Percentiles rank a stretch among this genome's conserved stretches.
These are phyloP conservation scores for Candida quercuum DNA, from an alignment of 805 yeast genomes.

Conservation along the genomic window DNA sequence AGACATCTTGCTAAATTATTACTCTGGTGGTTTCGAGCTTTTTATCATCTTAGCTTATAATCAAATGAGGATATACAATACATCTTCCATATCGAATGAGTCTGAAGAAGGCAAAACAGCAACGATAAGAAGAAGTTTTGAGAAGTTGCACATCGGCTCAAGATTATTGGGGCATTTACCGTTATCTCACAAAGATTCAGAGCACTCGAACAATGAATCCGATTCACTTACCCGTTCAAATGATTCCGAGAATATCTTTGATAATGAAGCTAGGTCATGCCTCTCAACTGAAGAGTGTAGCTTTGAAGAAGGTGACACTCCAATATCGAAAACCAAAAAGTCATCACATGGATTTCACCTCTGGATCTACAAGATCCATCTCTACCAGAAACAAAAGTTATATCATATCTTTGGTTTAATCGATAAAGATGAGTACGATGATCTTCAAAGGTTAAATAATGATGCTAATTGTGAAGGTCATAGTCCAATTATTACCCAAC, in stretches of 20 bases:
- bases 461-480: too few relatives aligned
- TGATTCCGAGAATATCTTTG: background rate
- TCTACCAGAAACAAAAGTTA: conserved; percentile 2
- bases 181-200: background rate
- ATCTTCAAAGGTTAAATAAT: background rate
- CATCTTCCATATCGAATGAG: background rate
- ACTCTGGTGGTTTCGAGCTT: too few relatives aligned
- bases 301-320: conserved; percentile 7
- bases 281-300: conserved; percentile 3
- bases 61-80: too few relatives aligned
- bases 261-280: background rate
- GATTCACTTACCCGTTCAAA: background rate
- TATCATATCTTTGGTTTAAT: background rate
- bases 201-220: background rate
- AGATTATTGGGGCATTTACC: background rate
- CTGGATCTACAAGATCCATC: conserved; percentile 6
- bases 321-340: conserved; percentile 7
- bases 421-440: background rate
- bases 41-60: too few relatives aligned
- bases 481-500: too few relatives aligned
- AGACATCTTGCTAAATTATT: too few relatives aligned
- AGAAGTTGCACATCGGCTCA: background rate
- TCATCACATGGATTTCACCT: conserved; percentile 4
- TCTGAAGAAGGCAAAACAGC: background rate
- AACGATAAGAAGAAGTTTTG: background rate